These are phyloP conservation scores for Boletellus ananiceps DNA, from an alignment of 768 basidiomycete genomes.

Conservation along the genomic window DNA sequence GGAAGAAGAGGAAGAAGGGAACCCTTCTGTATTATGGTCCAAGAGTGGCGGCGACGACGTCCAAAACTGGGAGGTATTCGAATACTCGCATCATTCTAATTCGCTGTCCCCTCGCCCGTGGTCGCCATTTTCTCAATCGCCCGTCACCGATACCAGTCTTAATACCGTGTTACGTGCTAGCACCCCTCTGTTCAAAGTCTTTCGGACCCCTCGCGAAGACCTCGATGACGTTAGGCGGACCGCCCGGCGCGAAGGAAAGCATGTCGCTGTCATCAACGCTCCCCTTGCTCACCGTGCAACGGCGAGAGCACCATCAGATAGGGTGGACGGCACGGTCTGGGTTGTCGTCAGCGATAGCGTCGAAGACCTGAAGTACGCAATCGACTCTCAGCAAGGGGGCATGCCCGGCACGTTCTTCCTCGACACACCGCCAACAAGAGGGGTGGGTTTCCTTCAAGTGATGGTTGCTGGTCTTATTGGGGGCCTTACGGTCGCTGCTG, in stretches of 20 bases:
- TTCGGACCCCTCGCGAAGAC: slow-evolving; percentile 29
- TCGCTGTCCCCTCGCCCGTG: slow-evolving; percentile 23
- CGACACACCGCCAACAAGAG: slow-evolving; percentile 14
- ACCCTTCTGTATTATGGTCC: slow-evolving; percentile 7
- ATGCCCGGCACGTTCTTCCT: slow-evolving; percentile 31
- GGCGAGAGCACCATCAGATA: slow-evolving; percentile 16
- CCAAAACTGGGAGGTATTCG: slow-evolving; percentile 7
- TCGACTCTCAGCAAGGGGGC: slow-evolving; percentile 28
- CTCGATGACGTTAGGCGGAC: slow-evolving; percentile 22
- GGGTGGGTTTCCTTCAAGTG: slow-evolving; percentile 30
- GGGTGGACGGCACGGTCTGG: slow-evolving; percentile 24
- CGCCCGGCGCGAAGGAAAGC: slow-evolving; percentile 30
- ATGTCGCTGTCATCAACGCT: slow-evolving; percentile 26
- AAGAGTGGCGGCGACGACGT: slow-evolving; percentile 2
- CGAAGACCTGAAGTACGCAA: slow-evolving; percentile 32
- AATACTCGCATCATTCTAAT: slow-evolving; percentile 13
- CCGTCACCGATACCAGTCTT: slow-evolving; percentile 22
- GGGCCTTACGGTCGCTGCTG: slow-evolving; percentile 28
- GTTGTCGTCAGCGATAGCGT: slow-evolving; percentile 29
- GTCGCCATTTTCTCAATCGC: slow-evolving; percentile 27
- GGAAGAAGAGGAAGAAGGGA: slow-evolving; percentile 11
- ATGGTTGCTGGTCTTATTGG: slow-evolving; percentile 30
- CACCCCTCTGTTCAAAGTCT: slow-evolving; percentile 33
- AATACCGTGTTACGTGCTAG: slow-evolving; percentile 25
- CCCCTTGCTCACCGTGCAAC: slow-evolving; percentile 24